These are phyloP conservation scores for Marasmius fiardii DNA, from an alignment of 1,284 basidiomycete genomes.

Conservation along the genomic window DNA sequence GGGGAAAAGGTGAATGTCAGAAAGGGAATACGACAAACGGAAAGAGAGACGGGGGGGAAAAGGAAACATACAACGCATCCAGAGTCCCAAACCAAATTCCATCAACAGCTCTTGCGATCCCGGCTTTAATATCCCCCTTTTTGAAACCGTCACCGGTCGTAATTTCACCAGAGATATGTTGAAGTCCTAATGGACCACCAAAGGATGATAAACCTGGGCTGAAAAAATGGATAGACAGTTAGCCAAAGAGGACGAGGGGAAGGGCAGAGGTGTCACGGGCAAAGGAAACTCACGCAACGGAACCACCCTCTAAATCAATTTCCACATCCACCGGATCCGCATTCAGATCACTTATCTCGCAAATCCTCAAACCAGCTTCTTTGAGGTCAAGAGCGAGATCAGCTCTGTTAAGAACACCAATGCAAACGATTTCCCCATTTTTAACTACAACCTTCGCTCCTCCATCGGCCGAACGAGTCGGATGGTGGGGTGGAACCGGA, in stretches of 20 bases:
- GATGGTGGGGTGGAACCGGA: no score
- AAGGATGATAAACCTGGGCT: constrained; percentile 60
- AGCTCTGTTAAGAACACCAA: constrained; percentile 25
- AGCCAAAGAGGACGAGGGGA: neutral
- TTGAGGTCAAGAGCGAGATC: neutral
- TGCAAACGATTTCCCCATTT: constrained; percentile 41
- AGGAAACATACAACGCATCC: constrained; percentile 57
- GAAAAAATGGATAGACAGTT: neutral
- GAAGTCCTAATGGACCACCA: constrained; percentile 57
- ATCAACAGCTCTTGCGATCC: constrained; percentile 65
- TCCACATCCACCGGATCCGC: constrained; percentile 16
- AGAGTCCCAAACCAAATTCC: constrained; percentile 70
- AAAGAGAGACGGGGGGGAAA: neutral
- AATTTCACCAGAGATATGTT: constrained; percentile 58
- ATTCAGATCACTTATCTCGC: constrained; percentile 7
- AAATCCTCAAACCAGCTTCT: neutral
- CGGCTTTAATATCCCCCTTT: constrained; percentile 42
- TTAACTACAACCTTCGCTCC: constrained; percentile 34
- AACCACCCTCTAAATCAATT: constrained; percentile 50
- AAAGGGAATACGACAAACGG: neutral
- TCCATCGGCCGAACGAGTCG: no score
- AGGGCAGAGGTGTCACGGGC: neutral
- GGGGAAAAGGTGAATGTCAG: neutral
- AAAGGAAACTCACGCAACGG: constrained; percentile 35
- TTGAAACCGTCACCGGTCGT: constrained; percentile 79